Base-by-base conservation (phyloP, 352 stramenopile genomes). In the Aphanomyces astaci region DNA sequence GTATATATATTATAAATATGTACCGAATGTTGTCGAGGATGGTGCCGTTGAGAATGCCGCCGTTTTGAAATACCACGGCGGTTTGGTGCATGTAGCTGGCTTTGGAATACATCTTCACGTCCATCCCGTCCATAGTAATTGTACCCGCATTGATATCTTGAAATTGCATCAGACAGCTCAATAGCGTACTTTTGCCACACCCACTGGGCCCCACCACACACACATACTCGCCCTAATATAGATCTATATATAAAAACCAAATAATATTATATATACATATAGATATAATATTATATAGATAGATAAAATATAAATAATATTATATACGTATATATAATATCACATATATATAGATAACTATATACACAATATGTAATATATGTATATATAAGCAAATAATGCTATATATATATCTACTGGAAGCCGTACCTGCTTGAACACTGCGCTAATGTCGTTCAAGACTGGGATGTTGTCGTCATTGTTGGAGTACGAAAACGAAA, bases 91-190 rank as follows among this genome's bases (percentile, higher is more conserved):
- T 92, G 59, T 91, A 94, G 27, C 82, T 91, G 64, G 86, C 80
- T 66, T 89, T 94, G 10, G 81, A 91, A 62, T 90, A 92, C 71
- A 92, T 91, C 74, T 90, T 90, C 56, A 94, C 92, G 60, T 92
- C 84, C 69, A 90, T 79, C 19, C 81, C 77, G 71, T 94, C 84
- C 15, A 92, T 68, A 36, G 84, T 81, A 33, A 94, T 94, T 54
- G 78, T 86, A 36, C 86, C 84, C 19, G 84, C 80, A 64, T 92
- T 82, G 9, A 82, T 80, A 46, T 94, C 82, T 71, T 90, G 79
- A 68, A 94, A 94, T 76, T 90, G 84, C 86, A 94, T 91, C 73
- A 93, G 72, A 71, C 84, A 92, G 46, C 82, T 80, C 53, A 93
- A 63, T 43, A 95, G 59, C 53, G 86, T 95, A 84, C 84, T 92